Evolutionary conservation across 768 basidiomycete species (phyloP).

Genomic region (Amanita phalloides): DNA sequence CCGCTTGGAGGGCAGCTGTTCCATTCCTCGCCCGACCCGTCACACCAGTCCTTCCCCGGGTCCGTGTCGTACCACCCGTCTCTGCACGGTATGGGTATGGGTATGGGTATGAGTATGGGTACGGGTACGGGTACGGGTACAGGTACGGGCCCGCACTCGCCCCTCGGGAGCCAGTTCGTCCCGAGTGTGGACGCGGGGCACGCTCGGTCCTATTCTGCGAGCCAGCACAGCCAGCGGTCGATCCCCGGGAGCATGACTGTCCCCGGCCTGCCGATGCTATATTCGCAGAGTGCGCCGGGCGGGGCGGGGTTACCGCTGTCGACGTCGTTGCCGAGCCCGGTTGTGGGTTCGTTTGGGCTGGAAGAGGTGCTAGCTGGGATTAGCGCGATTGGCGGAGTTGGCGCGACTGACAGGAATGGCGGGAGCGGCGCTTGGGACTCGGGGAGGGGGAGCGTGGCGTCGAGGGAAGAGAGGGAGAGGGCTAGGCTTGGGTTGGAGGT

Average conservation of each 20-base stretch:
- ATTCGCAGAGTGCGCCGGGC: neutral
- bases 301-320: neutral
- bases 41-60: slow-evolving; percentile 33
- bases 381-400: neutral
- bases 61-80: slow-evolving; percentile 7
- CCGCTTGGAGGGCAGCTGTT: slow-evolving; percentile 19
- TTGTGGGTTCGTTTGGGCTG: neutral
- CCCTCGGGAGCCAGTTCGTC: neutral
- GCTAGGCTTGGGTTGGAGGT: neutral
- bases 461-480: neutral
- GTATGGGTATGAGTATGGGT: neutral
- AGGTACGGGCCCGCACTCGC: neutral
- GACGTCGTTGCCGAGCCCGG: neutral
- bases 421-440: neutral
- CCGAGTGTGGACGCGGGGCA: neutral
- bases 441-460: neutral
- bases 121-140: neutral
- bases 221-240: slow-evolving; percentile 1
- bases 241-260: neutral
- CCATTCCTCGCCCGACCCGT: slow-evolving; percentile 29
- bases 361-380: neutral
- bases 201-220: neutral
- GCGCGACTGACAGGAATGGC: neutral
- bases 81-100: neutral
- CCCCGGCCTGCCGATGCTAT: neutral